Conservation (phyloP, 257 asterid genomes). For the Solanum bukasovii region DNA sequence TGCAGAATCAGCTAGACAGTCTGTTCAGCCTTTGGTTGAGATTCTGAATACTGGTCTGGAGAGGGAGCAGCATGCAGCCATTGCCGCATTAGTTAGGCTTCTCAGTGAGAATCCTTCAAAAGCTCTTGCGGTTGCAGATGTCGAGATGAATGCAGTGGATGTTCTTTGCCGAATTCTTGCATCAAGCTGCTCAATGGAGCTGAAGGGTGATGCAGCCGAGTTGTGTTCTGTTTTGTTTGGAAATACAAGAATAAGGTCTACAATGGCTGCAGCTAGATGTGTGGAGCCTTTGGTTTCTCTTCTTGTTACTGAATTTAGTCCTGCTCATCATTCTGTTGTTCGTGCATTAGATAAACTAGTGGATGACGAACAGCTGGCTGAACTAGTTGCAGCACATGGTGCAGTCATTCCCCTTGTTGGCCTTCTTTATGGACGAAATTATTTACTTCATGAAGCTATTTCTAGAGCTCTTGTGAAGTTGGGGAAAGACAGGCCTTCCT, state of each 20-base stretch:
- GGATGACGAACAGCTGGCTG: constrained; percentile 94
- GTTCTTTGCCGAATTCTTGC: constrained; percentile 85
- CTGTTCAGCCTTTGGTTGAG: constrained; percentile 95
- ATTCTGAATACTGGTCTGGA: constrained; percentile 85
- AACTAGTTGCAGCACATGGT: constrained; percentile 94
- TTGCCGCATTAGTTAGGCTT: constrained; percentile 83
- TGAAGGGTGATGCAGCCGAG: constrained; percentile 96
- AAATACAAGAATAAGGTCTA: constrained; percentile 83
- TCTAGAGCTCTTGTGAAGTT: constrained; percentile 92
- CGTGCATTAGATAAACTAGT: constrained; percentile 82
- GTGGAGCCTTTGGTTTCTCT: constrained; percentile 94
- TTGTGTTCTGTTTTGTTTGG: constrained; percentile 81
- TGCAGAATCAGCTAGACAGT: constrained; percentile 93
- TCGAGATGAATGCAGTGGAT: constrained; percentile 94
- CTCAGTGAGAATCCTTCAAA: constrained; percentile 85
- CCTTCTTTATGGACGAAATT: constrained; percentile 73
- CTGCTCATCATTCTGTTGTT: constrained; percentile 81
- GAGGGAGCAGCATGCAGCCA: constrained; percentile 99
- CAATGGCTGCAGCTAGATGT: constrained; percentile 89
- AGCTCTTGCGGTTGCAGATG: constrained; percentile 93
- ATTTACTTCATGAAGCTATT: constrained; percentile 79
- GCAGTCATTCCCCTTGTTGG: constrained; percentile 94
- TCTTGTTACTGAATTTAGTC: constrained; percentile 67
- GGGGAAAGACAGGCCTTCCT: constrained; percentile 90
- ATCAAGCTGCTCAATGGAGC: constrained; percentile 74